phyloP scores from a whole-genome alignment of 176 grass and related monocot species.

The Oryza glaberrima region DNA sequence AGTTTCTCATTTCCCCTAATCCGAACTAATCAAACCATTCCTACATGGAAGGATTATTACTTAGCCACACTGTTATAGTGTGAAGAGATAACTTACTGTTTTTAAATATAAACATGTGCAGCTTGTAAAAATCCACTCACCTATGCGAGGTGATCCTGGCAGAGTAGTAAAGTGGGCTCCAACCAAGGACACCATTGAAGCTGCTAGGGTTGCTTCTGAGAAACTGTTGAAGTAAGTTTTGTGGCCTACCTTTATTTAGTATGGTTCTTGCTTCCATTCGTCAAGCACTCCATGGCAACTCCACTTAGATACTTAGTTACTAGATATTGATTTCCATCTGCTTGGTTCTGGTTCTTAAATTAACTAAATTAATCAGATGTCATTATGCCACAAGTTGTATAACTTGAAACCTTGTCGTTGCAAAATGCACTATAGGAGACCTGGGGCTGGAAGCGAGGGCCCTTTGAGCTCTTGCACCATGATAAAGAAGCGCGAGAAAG shows the following conservation, averaged over 20 bases:
- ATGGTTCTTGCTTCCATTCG: not conserved
- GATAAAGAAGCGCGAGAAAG: constrained; percentile 65
- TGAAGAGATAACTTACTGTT: constrained; percentile 20
- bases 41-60: constrained; percentile 1
- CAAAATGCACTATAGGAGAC: constrained; percentile 56
- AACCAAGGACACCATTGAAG: constrained; percentile 55
- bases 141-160: constrained; percentile 78
- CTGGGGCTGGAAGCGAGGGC: constrained; percentile 60
- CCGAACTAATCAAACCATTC: not conserved
- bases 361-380: constrained; percentile 2
- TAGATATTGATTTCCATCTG: not conserved
- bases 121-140: constrained; percentile 98
- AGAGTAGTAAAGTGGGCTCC: constrained; percentile 70
- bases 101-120: constrained; percentile 37
- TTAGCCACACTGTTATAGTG: not conserved
- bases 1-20: constrained; percentile 32
- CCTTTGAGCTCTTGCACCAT: constrained; percentile 63
- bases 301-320: not conserved
- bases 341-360: not conserved
- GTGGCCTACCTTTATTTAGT: not conserved
- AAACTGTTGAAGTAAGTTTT: constrained; percentile 78
- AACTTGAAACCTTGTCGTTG: not conserved
- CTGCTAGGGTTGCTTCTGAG: constrained; percentile 81
- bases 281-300: not conserved
- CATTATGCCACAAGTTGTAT: not conserved